Evolutionary conservation across 768 basidiomycete genomes (phyloP), one percentile per base, ranked within the genome.

Genomic region (Russula earlei): DNA sequence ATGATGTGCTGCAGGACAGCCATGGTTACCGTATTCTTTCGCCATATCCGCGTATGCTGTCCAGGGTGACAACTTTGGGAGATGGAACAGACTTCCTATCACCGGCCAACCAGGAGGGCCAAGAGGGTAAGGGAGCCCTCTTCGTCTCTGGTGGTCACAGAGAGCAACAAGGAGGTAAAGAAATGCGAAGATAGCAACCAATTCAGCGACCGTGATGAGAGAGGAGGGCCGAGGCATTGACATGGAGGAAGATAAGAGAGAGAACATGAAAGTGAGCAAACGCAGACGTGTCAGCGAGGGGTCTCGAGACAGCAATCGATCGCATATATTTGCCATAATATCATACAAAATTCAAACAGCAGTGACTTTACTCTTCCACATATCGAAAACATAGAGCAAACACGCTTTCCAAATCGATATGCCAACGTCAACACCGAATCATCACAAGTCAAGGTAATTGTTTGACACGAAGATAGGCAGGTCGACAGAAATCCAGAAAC

Each of bases 11-110:
- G 12, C 43, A 36, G 24, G 25, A 43, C 5, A 31, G 12, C 25
- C 7, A 12, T 20, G 17, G 2, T n/a, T 51, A 56, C 55, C 55
- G n/a, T 56, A 56, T 36, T 37, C 25, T n/a, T 42, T 40, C 8
- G 40, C 20, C 49, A 41, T 33, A 20, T 50, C 42, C 9, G 12
- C n/a, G 8, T 46, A 56, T 1, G 48, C 42, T 2, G 19, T 15
- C 55, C 55, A 56, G 12, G 55, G 22, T 2, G 41, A 15, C 14
- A 5, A 22, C 24, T 42, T 49, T 8, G 55, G 55, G 15, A 51
- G 37, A 41, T 56, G 40, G 15, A 51, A 25, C 3, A 56, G 29
- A 37, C 51, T 64, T 2, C 55, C 55, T 14, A 56, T 37, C 15
- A 51, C 14, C 17, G 31, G 47, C 6, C 38, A 29, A 3, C 38